Percentiles rank a stretch among this genome's conserved stretches.
These are phyloP conservation scores for Botrytis tulipae DNA, from an alignment of 2,329 filamentous ascomycete species.

Conservation along the genomic window DNA sequence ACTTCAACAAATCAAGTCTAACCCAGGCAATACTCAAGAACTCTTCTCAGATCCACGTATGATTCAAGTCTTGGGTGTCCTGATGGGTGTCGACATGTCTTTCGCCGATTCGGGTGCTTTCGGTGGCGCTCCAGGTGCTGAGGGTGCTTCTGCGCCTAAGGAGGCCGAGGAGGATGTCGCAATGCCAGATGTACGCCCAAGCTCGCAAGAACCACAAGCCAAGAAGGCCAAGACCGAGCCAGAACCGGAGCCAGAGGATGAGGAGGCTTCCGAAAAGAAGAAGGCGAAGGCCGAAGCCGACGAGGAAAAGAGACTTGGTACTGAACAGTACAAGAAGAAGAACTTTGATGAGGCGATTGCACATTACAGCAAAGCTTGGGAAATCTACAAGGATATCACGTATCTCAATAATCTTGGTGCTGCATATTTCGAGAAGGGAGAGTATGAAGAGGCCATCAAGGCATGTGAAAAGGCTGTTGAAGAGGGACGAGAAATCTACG, in stretches of 20 bases:
- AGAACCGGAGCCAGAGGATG: conserved; percentile 66
- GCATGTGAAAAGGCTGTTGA: conserved; percentile 84
- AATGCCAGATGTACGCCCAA: conserved; percentile 69
- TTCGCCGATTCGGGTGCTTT: conserved; percentile 15
- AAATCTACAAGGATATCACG: conserved; percentile 90
- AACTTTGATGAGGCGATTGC: conserved; percentile 92
- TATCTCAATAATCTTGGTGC: conserved; percentile 97
- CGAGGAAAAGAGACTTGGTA: conserved; percentile 90
- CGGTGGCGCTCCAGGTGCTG: conserved; percentile 21
- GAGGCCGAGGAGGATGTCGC: conserved; percentile 69
- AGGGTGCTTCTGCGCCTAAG: conserved; percentile 9
- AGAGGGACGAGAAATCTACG: conserved; percentile 82
- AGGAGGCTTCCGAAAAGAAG: conserved; percentile 79
- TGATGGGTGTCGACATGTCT: conserved; percentile 87
- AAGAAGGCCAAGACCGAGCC: conserved; percentile 56
- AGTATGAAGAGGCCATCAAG: conserved; percentile 84
- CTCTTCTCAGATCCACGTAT: conserved; percentile 89
- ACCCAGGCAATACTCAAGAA: conserved; percentile 75
- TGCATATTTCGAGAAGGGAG: conserved; percentile 93
- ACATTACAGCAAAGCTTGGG: conserved; percentile 95
- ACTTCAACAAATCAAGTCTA: conserved; percentile 75
- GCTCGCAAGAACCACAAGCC: conserved; percentile 40
- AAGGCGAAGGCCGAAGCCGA: conserved; percentile 92
- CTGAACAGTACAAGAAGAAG: conserved; percentile 96
- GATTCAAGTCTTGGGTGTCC: conserved; percentile 87